Base-by-base conservation (phyloP, 306 rosid genomes). In the Vigna radiata region DNA sequence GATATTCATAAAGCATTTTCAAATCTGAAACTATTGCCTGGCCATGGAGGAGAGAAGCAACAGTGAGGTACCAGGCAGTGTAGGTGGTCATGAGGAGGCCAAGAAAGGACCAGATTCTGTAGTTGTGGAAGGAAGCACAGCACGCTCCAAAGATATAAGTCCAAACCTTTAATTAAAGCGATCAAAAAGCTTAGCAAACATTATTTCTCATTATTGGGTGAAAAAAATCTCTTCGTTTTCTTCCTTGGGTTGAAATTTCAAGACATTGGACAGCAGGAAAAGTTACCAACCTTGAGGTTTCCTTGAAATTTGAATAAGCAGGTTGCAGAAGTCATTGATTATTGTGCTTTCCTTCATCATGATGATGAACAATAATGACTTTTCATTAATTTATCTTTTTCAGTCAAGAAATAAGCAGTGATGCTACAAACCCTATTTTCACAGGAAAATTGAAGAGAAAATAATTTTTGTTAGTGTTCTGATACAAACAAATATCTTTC, bases 101-200 rank as follows among this genome's bases (percentile, higher is more conserved):
- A 63, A 91, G 72, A 81, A 88, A 90, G 12, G 97, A 91, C 97
- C 97, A 89, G 58, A 91, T 87, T 85, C 97, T 86, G 73, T 91
- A 91, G 88, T 91, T 91, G 83, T 86, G 93, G 54, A 91, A 68
- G 21, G 73, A 68, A 68, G 97, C 97, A 74, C 97, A 91, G 25
- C 97, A 91, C n/a, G 95, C 97, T 82, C 95, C 97, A 77, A 91
- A 91, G 75, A 91, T 91, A 41, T 91, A 91, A 6, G 97, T 91
- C 97, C 97, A 64, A 65, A 41, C 52, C 70, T 65, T 65, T 65
- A 39, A 65, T 65, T 12, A 65, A 39, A 41, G 52, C 70, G 10
- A 39, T 18, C 4, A 50, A 70, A 70, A 70, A 70, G 75, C 27
- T 50, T 50, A 17, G 50, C 17, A 10, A 50, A 70, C 61, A 50